These are phyloP conservation scores for Suillus bovinus DNA, from an alignment of 768 basidiomycete genomes.

Conservation along the genomic window DNA sequence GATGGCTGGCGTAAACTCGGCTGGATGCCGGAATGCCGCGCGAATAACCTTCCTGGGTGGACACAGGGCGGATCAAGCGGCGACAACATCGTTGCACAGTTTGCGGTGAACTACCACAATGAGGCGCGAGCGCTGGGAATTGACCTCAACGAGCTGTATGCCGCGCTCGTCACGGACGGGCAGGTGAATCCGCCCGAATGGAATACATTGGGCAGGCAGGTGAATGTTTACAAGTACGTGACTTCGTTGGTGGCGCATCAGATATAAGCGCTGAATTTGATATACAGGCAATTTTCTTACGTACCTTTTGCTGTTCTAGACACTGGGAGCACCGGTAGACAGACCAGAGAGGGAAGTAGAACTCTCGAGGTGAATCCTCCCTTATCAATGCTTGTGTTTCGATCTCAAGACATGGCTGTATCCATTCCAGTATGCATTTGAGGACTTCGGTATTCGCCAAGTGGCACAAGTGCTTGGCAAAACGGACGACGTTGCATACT, in stretches of 20 bases:
- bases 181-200: conserved; percentile 69
- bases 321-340: conserved; percentile 58
- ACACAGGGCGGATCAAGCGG: conserved; percentile 74
- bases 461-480: conserved; percentile 67
- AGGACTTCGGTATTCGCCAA: conserved; percentile 71
- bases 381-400: background rate
- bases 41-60: conserved; percentile 72
- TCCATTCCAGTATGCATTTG: conserved; percentile 58
- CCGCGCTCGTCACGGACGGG: conserved; percentile 60
- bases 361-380: conserved; percentile 54
- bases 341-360: conserved; percentile 68
- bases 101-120: conserved; percentile 68
- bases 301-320: conserved; percentile 68
- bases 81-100: conserved; percentile 68
- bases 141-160: conserved; percentile 60
- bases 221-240: conserved; percentile 69
- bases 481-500: conserved; percentile 52
- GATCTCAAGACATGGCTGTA: background rate
- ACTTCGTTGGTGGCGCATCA: background rate
- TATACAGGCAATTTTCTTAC: conserved; percentile 56
- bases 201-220: conserved; percentile 66
- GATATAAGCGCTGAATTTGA: background rate
- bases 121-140: conserved; percentile 62
- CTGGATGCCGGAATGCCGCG: conserved; percentile 73
- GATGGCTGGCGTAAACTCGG: conserved; percentile 72